A percentile compares a stretch with the other conserved stretches of the same genome.
Evolutionary conservation across 192 early-diverging fungal species (phyloP).

Genomic region (Backusella liffmaniae): DNA sequence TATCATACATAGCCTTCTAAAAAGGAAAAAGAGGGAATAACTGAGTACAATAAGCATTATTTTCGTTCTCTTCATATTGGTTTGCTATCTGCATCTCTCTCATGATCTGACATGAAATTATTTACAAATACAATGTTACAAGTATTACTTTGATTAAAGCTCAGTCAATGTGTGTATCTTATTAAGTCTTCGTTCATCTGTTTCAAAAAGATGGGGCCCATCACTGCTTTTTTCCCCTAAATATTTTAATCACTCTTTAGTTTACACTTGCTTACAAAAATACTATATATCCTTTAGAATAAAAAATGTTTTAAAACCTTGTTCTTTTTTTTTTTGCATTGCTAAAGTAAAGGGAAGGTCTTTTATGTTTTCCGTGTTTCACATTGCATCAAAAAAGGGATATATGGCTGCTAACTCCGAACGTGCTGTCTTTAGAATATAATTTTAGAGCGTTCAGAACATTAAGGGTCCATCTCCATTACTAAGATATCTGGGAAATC

Average conservation of each 20-base stretch:
- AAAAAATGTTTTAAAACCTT: background rate
- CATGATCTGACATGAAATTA: constrained; percentile 6
- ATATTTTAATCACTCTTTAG: background rate
- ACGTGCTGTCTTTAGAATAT: background rate
- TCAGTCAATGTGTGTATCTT: background rate
- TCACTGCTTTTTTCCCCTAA: background rate
- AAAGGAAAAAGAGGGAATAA: background rate
- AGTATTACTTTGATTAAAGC: background rate
- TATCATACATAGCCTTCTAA: background rate
- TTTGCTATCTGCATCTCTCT: background rate
- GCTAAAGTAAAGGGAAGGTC: no score
- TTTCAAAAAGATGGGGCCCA: background rate
- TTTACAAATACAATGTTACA: background rate
- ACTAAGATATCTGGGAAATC: background rate
- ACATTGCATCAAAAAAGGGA: background rate
- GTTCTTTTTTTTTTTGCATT: background rate
- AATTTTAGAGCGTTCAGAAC: background rate
- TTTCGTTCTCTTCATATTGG: background rate
- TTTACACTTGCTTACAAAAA: background rate
- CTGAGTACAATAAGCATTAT: background rate
- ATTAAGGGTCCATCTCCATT: constrained; percentile 1
- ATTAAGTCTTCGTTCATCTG: background rate
- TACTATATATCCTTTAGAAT: background rate
- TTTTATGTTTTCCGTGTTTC: background rate
- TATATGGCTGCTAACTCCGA: background rate